Base-by-base conservation (phyloP, 306 rosid species). In the Ammopiptanthus mongolicus region DNA sequence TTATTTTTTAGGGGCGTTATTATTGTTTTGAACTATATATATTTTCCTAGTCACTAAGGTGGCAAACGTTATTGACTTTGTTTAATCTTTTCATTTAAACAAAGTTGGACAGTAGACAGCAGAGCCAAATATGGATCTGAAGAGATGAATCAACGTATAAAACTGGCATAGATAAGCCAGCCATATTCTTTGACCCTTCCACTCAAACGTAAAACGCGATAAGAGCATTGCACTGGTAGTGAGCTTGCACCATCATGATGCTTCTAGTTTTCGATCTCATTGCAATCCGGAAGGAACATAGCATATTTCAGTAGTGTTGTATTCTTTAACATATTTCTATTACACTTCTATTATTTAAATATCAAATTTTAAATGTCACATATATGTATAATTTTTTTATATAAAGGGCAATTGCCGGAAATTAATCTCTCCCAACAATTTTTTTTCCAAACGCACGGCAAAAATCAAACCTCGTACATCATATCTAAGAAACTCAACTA, bases 71-170 rank as follows among this genome's bases (percentile, higher is more conserved):
- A 64, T 82, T 67, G 74, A 78, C 73, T 78, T 73, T 82, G 46
- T 65, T 65, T 19, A 42, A 42, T 42, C 0, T 73, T 78, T 82
- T 58, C 50, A 73, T 41, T n/a, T n/a, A n/a, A n/a, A 69, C 13
- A 48, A 47, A 65, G 8, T 41, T 73, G 9, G 25, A 53, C 21
- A 29, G 42, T 23, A 41, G 75, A 80, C 71, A 73, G n/a, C 71
- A 46, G 34, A 47, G 75, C 47, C 78, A 76, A 76, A 70, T 55
- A 44, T n/a, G 86, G 86, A 77, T 82, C 73, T 77, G 34, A 69
- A 31, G 44, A 62, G 37, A 18, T 42, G 19, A 10, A 66, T 39
- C 4, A 55, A 23, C 22, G 13, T 18, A 14, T 18, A 41, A 44
- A 75, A 34, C 14, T 37, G 65, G 6, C 62, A n/a, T 34, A 41